Evolutionary conservation across 1,139 yeast genomes (phyloP).

Genomic region (Candida sojae): DNA sequence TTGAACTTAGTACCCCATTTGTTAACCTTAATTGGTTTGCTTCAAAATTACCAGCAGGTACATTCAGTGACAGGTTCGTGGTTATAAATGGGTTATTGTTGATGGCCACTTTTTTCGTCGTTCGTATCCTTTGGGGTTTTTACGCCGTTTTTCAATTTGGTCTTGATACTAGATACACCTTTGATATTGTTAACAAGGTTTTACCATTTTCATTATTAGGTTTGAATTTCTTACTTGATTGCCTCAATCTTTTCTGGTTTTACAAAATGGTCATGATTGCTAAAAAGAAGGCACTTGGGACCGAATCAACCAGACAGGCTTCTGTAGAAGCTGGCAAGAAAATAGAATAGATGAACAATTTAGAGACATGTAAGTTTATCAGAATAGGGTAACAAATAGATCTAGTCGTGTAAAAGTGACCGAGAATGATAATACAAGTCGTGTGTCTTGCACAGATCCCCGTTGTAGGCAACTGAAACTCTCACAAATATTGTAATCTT

Average conservation of each 20-base stretch:
- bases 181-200: conserved; percentile 26
- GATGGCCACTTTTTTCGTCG: conserved; percentile 69
- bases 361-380: neutral
- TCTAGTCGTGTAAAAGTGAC: neutral
- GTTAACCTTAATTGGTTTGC: conserved; percentile 92
- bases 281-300: conserved; percentile 39
- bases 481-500: neutral
- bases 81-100: conserved; percentile 70
- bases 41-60: conserved; percentile 64
- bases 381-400: neutral
- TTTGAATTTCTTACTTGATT: conserved; percentile 66
- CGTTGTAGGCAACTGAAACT: neutral
- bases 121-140: conserved; percentile 88
- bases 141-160: conserved; percentile 61
- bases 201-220: conserved; percentile 47
- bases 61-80: conserved; percentile 52
- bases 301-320: conserved; percentile 21
- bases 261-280: conserved; percentile 81
- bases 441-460: neutral
- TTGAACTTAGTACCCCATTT: conserved; percentile 92
- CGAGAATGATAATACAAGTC: neutral
- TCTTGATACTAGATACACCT: conserved; percentile 47
- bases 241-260: conserved; percentile 78
- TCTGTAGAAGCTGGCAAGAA: conserved; percentile 24
- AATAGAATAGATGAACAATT: conserved; percentile 16